Conservation (phyloP, 495 filamentous ascomycete genomes). For the Pseudoneurospora amorphoporcata region DNA sequence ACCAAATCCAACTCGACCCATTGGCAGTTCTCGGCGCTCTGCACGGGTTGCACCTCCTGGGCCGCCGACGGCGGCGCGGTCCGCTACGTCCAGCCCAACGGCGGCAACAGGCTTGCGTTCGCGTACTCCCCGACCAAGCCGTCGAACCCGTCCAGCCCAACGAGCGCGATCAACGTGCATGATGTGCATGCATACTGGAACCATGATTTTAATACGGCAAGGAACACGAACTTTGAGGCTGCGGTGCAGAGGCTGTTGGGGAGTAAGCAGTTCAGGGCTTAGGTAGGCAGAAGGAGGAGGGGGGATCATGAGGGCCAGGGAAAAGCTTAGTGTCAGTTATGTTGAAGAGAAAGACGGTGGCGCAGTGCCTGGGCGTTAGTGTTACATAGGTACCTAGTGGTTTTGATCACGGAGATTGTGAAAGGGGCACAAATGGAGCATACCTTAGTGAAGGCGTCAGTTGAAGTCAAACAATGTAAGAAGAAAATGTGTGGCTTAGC, state of each 20-base stretch:
- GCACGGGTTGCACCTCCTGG: slow-evolving; percentile 33
- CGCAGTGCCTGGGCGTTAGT: neutral
- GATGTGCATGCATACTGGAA: slow-evolving; percentile 34
- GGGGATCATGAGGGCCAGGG: neutral
- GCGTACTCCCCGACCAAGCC: slow-evolving; percentile 28
- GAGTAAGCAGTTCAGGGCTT: neutral
- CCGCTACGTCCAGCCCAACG: slow-evolving; percentile 15
- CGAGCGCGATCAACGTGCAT: slow-evolving; percentile 25
- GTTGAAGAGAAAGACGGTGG: neutral
- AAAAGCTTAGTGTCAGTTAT: neutral
- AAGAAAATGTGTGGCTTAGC: too few species aligned
- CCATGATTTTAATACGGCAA: slow-evolving; percentile 29
- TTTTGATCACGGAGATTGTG: neutral
- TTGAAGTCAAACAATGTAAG: too few species aligned
- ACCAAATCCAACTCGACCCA: slow-evolving; percentile 33
- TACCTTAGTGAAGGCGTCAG: too few species aligned
- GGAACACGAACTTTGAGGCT: slow-evolving; percentile 26
- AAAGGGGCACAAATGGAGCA: neutral
- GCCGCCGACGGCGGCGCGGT: slow-evolving; percentile 9
- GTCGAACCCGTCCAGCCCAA: slow-evolving; percentile 18
- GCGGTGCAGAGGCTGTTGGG: slow-evolving; percentile 17
- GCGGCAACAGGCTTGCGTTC: slow-evolving; percentile 33
- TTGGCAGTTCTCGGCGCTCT: slow-evolving; percentile 35
- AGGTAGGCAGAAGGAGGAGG: neutral
- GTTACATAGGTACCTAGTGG: neutral